These are phyloP conservation scores for Sporothrix schenckii DNA, from an alignment of 2,329 filamentous ascomycete genomes.

Conservation along the genomic window DNA sequence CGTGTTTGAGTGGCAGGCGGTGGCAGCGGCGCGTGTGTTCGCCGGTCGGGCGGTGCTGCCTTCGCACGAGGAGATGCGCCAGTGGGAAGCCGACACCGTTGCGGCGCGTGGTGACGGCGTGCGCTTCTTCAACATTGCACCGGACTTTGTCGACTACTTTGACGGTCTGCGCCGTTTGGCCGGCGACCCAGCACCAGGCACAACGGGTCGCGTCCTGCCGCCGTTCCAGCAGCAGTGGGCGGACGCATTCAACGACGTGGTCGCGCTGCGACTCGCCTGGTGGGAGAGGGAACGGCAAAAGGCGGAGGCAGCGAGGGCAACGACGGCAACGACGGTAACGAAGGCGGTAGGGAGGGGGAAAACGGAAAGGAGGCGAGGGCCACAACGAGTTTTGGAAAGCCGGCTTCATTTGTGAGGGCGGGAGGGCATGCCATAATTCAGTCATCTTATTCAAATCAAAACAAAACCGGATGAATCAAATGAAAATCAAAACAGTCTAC, in stretches of 20 bases:
- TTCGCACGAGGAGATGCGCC: slow-evolving; percentile 50
- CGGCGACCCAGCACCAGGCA: slow-evolving; percentile 44
- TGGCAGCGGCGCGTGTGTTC: slow-evolving; percentile 41
- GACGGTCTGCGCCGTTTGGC: slow-evolving; percentile 57
- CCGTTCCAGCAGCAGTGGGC: slow-evolving; percentile 30
- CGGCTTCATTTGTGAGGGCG: background rate
- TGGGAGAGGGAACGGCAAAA: slow-evolving; percentile 6
- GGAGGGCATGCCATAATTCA: too few species aligned
- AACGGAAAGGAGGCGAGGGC: background rate
- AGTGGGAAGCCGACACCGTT: slow-evolving; percentile 62
- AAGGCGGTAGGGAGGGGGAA: background rate
- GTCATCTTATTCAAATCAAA: background rate
- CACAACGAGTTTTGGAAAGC: background rate
- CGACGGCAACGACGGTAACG: too few species aligned
- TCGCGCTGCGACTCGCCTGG: background rate
- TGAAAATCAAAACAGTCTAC: background rate
- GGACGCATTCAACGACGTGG: background rate
- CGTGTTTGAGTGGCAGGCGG: slow-evolving; percentile 59
- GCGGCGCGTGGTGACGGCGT: slow-evolving; percentile 57
- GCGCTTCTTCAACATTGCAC: slow-evolving; percentile 60
- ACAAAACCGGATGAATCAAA: background rate
- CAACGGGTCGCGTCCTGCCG: slow-evolving; percentile 26
- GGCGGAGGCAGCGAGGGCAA: background rate
- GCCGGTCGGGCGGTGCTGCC: slow-evolving; percentile 59
- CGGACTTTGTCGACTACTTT: slow-evolving; percentile 68